Evolutionary conservation across 768 basidiomycete species (phyloP).

Genomic region (Hygrocybe coccinea): DNA sequence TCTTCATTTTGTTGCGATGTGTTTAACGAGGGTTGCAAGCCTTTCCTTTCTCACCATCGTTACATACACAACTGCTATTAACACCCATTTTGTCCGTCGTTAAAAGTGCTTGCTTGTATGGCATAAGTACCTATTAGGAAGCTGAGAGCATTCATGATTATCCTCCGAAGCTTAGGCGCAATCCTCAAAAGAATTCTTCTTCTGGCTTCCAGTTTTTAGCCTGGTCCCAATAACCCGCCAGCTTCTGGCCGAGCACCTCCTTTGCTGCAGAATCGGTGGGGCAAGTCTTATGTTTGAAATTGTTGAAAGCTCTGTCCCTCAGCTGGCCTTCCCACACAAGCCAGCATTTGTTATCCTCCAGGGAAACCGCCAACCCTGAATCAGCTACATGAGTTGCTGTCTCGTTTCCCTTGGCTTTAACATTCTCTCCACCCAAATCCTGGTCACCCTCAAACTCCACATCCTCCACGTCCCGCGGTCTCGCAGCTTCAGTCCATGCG

Average conservation of each 20-base stretch:
- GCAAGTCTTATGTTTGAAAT: constrained; percentile 76
- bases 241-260: constrained; percentile 77
- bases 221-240: constrained; percentile 92
- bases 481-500: constrained; percentile 88
- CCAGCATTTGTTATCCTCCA: constrained; percentile 85
- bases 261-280: constrained; percentile 82
- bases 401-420: constrained; percentile 25
- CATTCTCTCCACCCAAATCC: constrained; percentile 29
- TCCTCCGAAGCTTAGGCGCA: background rate
- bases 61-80: no score
- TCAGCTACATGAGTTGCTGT: constrained; percentile 19
- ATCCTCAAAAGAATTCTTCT: constrained; percentile 43
- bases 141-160: no score
- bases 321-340: constrained; percentile 91
- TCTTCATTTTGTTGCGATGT: no score
- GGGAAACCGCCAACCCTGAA: constrained; percentile 38
- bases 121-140: no score
- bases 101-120: no score
- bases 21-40: no score
- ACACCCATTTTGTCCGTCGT: no score
- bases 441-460: constrained; percentile 59
- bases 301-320: constrained; percentile 73
- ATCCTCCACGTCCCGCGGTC: constrained; percentile 69
- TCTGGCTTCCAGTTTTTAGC: constrained; percentile 86
- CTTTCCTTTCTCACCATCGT: no score